Evolutionary conservation across 139 green algal genomes (phyloP).

Genomic region (Picochlorum sp.): DNA sequence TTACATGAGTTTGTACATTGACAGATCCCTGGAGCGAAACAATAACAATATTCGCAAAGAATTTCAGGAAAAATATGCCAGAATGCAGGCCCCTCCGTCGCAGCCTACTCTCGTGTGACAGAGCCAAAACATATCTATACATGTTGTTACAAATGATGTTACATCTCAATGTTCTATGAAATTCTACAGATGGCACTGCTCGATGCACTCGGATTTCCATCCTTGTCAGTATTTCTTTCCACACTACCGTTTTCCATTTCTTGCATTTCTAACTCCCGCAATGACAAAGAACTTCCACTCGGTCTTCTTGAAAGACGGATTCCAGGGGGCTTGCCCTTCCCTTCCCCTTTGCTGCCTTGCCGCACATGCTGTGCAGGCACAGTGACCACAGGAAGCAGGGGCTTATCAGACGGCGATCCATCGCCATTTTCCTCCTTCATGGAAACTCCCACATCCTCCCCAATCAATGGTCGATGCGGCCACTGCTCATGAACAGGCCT

Average conservation of each 20-base stretch:
- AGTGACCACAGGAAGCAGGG: slow-evolving; percentile 19
- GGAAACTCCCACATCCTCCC: slow-evolving; percentile 11
- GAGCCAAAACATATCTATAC: too few relatives aligned
- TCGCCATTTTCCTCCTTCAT: slow-evolving; percentile 17
- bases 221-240: not conserved
- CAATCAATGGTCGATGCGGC: slow-evolving; percentile 16
- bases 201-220: too few relatives aligned
- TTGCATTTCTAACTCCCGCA: slow-evolving; percentile 2
- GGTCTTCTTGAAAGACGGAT: not conserved
- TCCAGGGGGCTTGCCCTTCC: too few relatives aligned
- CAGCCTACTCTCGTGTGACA: too few relatives aligned
- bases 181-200: too few relatives aligned
- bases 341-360: slow-evolving; percentile 10
- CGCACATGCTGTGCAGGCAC: slow-evolving; percentile 9
- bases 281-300: not conserved
- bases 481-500: slow-evolving; percentile 45
- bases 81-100: not conserved
- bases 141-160: too few relatives aligned
- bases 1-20: slow-evolving; percentile 28
- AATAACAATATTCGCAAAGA: slow-evolving; percentile 18
- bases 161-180: too few relatives aligned
- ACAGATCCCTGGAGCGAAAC: slow-evolving; percentile 23
- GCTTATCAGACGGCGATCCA: slow-evolving; percentile 9
- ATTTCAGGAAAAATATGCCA: not conserved
- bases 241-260: not conserved